Base-by-base conservation (phyloP, 495 filamentous ascomycete genomes). In the Tuber indicum region DNA sequence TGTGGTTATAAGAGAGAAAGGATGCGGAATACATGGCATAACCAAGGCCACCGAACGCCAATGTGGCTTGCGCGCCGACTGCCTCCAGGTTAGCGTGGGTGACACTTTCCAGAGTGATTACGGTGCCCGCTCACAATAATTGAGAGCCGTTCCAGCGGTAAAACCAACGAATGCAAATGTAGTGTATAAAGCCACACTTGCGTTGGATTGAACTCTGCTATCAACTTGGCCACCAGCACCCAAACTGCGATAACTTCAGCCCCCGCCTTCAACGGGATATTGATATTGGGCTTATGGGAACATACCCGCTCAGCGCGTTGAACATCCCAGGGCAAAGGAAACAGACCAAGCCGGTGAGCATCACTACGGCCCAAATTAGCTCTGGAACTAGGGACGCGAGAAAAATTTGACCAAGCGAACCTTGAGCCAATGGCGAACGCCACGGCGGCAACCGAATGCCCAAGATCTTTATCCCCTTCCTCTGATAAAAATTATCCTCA, bases 121-220 rank as follows among this genome's bases (percentile, higher is more conserved):
- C 41, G n/a, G 44, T 42, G 23, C 21, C 43, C 7, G 9, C 72
- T 16, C 70, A 82, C 82, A 75, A 72, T 83, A 81, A 75, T 84
- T 84, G 17, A 84, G 72, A 78, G 94, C 87, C 62, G 91, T 92
- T 71, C 93, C 93, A 41, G 93, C 93, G 81, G 93, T 92, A 87
- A 97, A 97, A 73, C 91, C 93, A 75, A 96, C 91, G 17, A 96
- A 89, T 69, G 92, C 91, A 79, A 97, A 97, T 47, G 93, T 94
- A 69, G 91, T 90, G 85, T 96, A 94, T 23, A 94, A 84, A 14
- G 92, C 92, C 7, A 89, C 91, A 82, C 87, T 89, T 77, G 93
- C 89, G 80, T 92, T 88, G 81, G 91, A 89, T 79, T 90, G 89
- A 75, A 92, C 89, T 32, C 84, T 86, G 1, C 86, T 70, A 79